Evolutionary conservation across 2,329 filamentous ascomycete species (phyloP).

Genomic region (Metarhizium anisopliae): DNA sequence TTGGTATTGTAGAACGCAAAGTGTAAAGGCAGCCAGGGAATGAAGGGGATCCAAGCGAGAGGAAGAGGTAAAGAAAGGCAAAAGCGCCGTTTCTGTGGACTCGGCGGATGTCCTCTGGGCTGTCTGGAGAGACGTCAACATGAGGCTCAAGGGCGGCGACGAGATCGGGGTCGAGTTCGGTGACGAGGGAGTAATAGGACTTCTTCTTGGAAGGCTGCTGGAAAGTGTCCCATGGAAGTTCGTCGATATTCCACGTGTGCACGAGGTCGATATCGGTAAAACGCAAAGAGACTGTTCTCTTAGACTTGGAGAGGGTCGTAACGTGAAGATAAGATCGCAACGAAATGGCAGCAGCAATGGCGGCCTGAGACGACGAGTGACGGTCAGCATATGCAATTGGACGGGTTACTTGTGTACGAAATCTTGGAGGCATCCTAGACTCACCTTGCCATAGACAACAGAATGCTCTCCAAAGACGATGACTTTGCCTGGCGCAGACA

Average conservation of each 20-base stretch:
- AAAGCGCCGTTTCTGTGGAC: conserved; percentile 75
- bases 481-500: conserved; percentile 94
- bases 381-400: too few species aligned
- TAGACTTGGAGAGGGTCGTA: conserved; percentile 86
- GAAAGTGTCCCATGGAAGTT: conserved; percentile 80
- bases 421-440: conserved; percentile 6
- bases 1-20: conserved; percentile 86
- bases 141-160: conserved; percentile 73
- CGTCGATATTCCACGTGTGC: conserved; percentile 91
- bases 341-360: conserved; percentile 90
- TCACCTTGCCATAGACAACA: conserved; percentile 91
- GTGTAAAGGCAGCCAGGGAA: conserved; percentile 83
- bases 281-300: conserved; percentile 74
- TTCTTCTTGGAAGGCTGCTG: conserved; percentile 79
- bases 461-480: conserved; percentile 98
- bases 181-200: conserved; percentile 86
- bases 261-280: conserved; percentile 86
- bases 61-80: conserved; percentile 86
- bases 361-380: conserved; percentile 45
- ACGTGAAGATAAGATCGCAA: conserved; percentile 94
- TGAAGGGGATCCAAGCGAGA: conserved; percentile 71
- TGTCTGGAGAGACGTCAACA: conserved; percentile 60
- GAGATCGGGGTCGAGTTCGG: conserved; percentile 73
- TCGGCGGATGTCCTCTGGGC: conserved; percentile 65
- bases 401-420: background rate